Evolutionary conservation across 208 protist genomes (phyloP).

Genomic region (Acanthamoeba sp.): DNA sequence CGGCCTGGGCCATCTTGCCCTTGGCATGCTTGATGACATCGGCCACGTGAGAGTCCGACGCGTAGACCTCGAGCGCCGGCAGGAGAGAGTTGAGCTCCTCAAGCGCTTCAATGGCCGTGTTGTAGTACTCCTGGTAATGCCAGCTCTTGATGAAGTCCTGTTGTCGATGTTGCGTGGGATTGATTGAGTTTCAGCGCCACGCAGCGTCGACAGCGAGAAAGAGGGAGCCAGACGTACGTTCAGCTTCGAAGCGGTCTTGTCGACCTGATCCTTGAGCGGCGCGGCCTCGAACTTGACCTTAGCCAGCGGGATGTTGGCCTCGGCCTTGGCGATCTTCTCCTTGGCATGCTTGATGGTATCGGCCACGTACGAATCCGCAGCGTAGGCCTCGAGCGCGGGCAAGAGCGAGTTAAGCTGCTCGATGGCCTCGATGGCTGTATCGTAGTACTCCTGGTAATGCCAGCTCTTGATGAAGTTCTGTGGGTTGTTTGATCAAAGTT

Average conservation of each 20-base stretch:
- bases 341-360: background rate
- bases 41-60: background rate
- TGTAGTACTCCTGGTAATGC: conserved; percentile 52
- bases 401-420: conserved; percentile 33
- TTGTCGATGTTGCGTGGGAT: background rate
- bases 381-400: conserved; percentile 29
- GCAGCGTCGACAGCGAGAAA: background rate
- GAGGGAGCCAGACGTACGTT: background rate
- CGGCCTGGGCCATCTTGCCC: background rate
- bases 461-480: conserved; percentile 60
- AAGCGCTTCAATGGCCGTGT: conserved; percentile 58
- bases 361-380: background rate
- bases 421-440: conserved; percentile 46
- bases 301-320: conserved; percentile 70
- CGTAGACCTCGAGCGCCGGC: conserved; percentile 52
- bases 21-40: background rate
- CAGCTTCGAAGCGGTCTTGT: background rate
- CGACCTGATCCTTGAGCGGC: conserved; percentile 30
- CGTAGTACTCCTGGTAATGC: conserved; percentile 63
- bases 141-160: conserved; percentile 71
- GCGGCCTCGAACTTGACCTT: conserved; percentile 69
- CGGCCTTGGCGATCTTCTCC: conserved; percentile 49
- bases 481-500: background rate
- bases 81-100: conserved; percentile 57
- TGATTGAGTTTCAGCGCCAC: background rate